Percentiles rank a stretch among this genome's conserved stretches.
Evolutionary conservation across 805 yeast species (phyloP).

Genomic region (Saturnispora dispora): DNA sequence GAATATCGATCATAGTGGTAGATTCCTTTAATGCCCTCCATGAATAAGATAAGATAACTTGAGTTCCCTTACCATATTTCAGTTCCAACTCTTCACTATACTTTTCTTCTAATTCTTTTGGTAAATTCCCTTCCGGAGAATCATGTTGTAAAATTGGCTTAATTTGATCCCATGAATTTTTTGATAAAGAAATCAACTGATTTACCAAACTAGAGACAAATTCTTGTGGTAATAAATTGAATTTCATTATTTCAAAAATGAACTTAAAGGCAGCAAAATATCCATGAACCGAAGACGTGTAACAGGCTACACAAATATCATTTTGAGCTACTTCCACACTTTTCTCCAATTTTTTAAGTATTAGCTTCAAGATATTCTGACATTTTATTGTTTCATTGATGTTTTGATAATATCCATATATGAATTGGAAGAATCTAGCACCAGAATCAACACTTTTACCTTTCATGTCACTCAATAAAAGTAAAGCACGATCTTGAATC

Average conservation of each 20-base stretch:
- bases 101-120: conserved; percentile 34
- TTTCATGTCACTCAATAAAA: conserved; percentile 32
- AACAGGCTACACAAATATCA: conserved; percentile 36
- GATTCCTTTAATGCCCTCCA: conserved; percentile 84
- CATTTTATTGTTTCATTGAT: conserved; percentile 16
- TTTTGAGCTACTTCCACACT: conserved; percentile 28
- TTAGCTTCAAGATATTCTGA: conserved; percentile 21
- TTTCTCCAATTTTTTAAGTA: conserved; percentile 29
- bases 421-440: conserved; percentile 52
- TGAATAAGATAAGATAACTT: conserved; percentile 51
- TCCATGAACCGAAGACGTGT: conserved; percentile 56
- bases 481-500: conserved; percentile 18
- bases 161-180: conserved; percentile 34
- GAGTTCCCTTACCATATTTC: conserved; percentile 31
- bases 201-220: conserved; percentile 6
- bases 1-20: conserved; percentile 39
- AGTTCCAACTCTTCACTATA: conserved; percentile 26
- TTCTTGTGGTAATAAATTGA: conserved; percentile 3
- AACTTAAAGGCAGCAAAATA: conserved; percentile 49
- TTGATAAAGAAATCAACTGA: conserved; percentile 9
- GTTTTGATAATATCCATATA: conserved; percentile 30
- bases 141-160: conserved; percentile 51
- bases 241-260: conserved; percentile 20
- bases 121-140: conserved; percentile 61
- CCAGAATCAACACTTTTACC: conserved; percentile 74